Base-by-base conservation (phyloP, 2,329 filamentous ascomycete species). In the Fusarium annulatum region DNA sequence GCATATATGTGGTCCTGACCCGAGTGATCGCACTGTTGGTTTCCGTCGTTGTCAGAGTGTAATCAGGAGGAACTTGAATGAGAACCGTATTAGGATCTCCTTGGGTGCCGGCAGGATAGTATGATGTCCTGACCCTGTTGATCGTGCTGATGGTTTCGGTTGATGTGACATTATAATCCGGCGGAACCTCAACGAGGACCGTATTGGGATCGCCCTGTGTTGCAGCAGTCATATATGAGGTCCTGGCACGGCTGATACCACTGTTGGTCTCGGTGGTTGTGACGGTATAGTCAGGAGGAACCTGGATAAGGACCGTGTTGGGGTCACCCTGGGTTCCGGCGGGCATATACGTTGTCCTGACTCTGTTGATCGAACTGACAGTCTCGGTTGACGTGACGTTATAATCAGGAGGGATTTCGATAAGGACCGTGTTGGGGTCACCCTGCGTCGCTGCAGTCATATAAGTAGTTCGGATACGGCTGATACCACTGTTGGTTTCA, bases 21-120 rank as follows among this genome's bases (percentile, higher is more conserved):
- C 63, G 42, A 10, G 23, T 67, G n/a, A 68, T 68, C 3, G 48
- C 18, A 23, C 41, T 43, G 7, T 43, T 43, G 2, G 64, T 68
- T 21, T 67, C 26, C 1, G 65, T 68, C 6, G 62, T 68, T 2
- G 65, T 68, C 1, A 68, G 42, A 11, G 45, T 68, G 12, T 67
- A 62, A 6, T 68, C 49, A 3, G 58, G 26, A 18, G 70, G 70
- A 5, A 72, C 45, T 12, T 72, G 64, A 3, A 72, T 30, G 3
- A 61, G 23, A 8, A 72, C 59, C 0, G 64, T 72, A 7, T 53
- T 58, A 2, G 70, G 70, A 18, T 72, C 67, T 19, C 64, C 67
- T n/a, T 38, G 57, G 2, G 52, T 55, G 3, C 36, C 64, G 1
- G 67, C 57, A 11, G 57, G 43, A 19, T 53, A 39, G 56, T 63